A percentile compares a stretch with the other conserved stretches of the same genome.
phyloP scores from a whole-genome alignment of 768 basidiomycete genomes.

The Boletus rubropictus region DNA sequence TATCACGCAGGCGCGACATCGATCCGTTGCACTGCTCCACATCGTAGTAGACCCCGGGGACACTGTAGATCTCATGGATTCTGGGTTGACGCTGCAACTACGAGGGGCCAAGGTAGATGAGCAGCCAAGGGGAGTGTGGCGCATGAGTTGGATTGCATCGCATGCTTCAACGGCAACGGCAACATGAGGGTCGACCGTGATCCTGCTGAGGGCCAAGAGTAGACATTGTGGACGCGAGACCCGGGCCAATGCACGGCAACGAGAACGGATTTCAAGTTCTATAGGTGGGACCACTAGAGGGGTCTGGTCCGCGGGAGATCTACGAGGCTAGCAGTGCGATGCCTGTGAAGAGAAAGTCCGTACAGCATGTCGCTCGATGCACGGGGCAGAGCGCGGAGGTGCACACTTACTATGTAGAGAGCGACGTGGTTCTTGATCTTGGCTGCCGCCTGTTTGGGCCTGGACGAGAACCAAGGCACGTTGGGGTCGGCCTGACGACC shows the following conservation, averaged over 20 bases:
- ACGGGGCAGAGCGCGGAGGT: neutral
- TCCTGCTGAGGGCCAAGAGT: neutral
- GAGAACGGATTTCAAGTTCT: neutral
- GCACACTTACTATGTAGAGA: constrained; percentile 64
- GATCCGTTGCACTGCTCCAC: neutral
- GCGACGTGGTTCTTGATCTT: constrained; percentile 64
- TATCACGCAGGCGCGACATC: neutral
- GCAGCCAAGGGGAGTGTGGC: too few relatives aligned
- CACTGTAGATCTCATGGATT: neutral
- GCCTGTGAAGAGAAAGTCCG: neutral
- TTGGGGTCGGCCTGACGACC: constrained; percentile 13
- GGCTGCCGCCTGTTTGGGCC: constrained; percentile 56
- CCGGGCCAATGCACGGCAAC: neutral
- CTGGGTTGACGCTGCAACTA: neutral
- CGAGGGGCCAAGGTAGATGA: neutral
- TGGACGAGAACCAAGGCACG: constrained; percentile 21
- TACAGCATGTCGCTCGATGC: too few relatives aligned
- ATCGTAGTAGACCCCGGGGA: neutral
- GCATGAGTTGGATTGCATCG: neutral
- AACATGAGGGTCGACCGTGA: neutral
- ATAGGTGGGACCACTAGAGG: too few relatives aligned
- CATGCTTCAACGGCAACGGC: neutral
- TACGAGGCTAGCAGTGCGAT: neutral
- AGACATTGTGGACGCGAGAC: neutral
- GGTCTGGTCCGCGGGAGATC: too few relatives aligned